Evolutionary conservation across 805 yeast genomes (phyloP).

Genomic region (Yamadazyma kitorensis): DNA sequence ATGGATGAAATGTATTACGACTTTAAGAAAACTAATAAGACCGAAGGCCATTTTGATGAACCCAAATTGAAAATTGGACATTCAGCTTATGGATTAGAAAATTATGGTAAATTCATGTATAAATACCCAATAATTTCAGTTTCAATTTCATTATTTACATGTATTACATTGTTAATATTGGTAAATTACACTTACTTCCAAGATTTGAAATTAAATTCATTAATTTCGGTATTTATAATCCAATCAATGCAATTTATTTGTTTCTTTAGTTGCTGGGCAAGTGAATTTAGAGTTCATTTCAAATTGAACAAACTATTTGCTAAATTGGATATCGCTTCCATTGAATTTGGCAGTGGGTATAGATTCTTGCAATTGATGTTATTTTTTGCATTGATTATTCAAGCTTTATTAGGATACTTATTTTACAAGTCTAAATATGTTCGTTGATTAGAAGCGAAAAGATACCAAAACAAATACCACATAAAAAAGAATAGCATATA

Average conservation of each 20-base stretch:
- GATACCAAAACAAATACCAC: too few relatives aligned
- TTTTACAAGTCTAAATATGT: not conserved
- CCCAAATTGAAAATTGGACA: slow-evolving; percentile 11
- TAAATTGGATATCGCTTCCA: slow-evolving; percentile 11
- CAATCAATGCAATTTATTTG: slow-evolving; percentile 6
- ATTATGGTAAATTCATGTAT: slow-evolving; percentile 12
- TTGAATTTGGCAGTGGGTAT: slow-evolving; percentile 13
- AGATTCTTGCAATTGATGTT: slow-evolving; percentile 6
- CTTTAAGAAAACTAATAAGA: slow-evolving; percentile 10
- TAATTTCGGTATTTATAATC: slow-evolving; percentile 2
- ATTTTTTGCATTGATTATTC: slow-evolving; percentile 7
- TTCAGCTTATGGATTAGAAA: slow-evolving; percentile 12
- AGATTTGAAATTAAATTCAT: not conserved
- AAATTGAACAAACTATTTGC: slow-evolving; percentile 7
- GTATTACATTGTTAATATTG: slow-evolving; percentile 5
- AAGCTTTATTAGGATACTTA: slow-evolving; percentile 3
- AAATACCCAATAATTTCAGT: slow-evolving; percentile 10
- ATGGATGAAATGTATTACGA: slow-evolving; percentile 14
- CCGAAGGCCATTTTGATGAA: slow-evolving; percentile 12
- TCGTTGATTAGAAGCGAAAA: too few relatives aligned
- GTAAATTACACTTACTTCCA: slow-evolving; percentile 4
- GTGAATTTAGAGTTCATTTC: slow-evolving; percentile 11
- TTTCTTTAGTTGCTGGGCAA: slow-evolving; percentile 8
- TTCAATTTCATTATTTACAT: slow-evolving; percentile 6
- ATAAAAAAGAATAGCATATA: not conserved